Base-by-base conservation (phyloP, 768 basidiomycete genomes). In the Boletus pseudopeckii region DNA sequence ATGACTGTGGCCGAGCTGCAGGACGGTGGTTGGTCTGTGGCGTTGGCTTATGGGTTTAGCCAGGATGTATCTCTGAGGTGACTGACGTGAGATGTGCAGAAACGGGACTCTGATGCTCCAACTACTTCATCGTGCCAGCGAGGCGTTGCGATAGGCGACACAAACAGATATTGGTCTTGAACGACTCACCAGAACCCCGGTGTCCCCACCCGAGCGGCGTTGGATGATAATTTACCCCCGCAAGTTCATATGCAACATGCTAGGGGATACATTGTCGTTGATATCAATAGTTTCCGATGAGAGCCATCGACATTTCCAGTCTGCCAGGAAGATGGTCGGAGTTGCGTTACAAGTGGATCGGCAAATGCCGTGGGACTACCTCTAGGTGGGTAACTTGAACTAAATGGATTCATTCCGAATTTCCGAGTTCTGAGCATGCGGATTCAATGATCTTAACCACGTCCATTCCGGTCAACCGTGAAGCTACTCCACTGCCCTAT, bases 21-120 rank as follows among this genome's bases (percentile, higher is more conserved):
- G 30, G 45, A 45, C 50, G 50, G 55, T 22, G 26, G 30, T 39
- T 34, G 47, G 36, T 33, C 33, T 55, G 57, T 66, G 65, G 65
- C 60, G 58, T 50, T 57, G 56, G 33, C 28, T 41, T 40, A 33
- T 30, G 4, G 30, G 45, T 48, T 49, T 14, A 17, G 28, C 38
- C 45, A 40, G 24, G 15, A 28, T 20, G 24, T 9, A n/a, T 41
- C 20, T 26, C 26, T 26, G 45, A n/a, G 17, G 28, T 26, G 42
- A 34, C n/a, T 44, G 39, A 39, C 26, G 8, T 20, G 36, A 38
- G 20, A 8, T 30, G 20, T 24, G 13, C 40, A 44, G 36, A 17
- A 37, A 36, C 47, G 15, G 30, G 32, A 30, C 22, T 39, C 36
- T 34, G 42, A 44, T 33, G 42, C 43, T 43, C 42, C 42, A 42